Conservation (phyloP, 176 grass and related monocot species). For the Microstegium vimineum region DNA sequence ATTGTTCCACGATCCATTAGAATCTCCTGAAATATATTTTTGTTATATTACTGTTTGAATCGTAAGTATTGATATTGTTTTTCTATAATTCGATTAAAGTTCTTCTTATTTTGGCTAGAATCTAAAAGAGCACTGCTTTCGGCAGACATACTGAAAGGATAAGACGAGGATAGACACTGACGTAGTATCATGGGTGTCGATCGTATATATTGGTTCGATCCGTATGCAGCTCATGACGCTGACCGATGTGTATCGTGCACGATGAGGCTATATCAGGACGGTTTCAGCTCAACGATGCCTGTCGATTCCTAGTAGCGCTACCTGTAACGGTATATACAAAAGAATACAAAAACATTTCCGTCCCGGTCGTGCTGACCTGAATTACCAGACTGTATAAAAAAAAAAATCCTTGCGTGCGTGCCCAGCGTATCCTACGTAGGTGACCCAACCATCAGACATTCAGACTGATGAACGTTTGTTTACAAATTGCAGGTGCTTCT, state of each 20-base stretch:
- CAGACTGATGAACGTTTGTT: background rate
- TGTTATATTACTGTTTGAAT: background rate
- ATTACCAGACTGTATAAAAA: background rate
- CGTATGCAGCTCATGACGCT: background rate
- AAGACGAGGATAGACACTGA: background rate
- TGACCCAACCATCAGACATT: background rate
- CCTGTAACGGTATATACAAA: background rate
- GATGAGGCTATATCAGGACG: background rate
- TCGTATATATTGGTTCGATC: background rate
- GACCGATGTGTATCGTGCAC: background rate
- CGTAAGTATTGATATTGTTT: background rate
- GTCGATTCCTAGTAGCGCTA: background rate
- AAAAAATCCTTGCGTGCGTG: background rate
- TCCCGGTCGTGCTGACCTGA: slow-evolving; percentile 9
- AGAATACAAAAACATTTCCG: background rate
- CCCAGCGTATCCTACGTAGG: background rate
- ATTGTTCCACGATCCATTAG: background rate
- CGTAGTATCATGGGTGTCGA: background rate
- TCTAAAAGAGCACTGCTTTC: background rate
- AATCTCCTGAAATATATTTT: background rate
- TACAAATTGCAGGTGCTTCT: background rate
- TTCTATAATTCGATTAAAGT: background rate
- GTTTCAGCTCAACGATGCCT: background rate
- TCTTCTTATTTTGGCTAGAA: background rate
- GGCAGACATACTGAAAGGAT: background rate